Evolutionary conservation across 2,329 filamentous ascomycete species (phyloP).

Genomic region (Eutypa lata): DNA sequence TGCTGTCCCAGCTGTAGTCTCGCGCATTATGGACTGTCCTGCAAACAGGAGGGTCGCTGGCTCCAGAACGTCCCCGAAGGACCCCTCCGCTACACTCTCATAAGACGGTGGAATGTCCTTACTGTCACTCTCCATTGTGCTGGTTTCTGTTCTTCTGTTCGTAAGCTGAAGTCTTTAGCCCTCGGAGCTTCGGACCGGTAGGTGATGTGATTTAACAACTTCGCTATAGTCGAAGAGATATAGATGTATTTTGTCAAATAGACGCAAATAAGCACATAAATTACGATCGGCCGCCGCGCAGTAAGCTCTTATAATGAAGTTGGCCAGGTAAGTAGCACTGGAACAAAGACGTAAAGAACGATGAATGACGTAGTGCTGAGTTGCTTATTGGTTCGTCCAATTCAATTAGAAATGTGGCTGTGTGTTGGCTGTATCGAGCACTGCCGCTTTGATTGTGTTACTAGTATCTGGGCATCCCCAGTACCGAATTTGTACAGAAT

Average conservation of each 20-base stretch:
- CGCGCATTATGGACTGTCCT: conserved; percentile 1
- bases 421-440: not conserved
- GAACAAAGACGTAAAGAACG: no score
- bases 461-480: not conserved
- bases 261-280: no score
- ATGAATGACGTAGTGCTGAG: not conserved
- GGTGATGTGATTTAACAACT: not conserved
- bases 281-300: not conserved
- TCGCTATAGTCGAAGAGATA: no score
- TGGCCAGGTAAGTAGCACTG: no score
- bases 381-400: not conserved
- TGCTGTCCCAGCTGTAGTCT: not conserved
- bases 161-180: no score
- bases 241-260: no score
- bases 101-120: not conserved
- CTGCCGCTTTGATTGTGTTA: not conserved
- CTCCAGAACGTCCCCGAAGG: not conserved
- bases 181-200: no score
- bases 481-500: not conserved
- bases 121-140: not conserved
- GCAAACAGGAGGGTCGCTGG: conserved; percentile 1
- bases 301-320: not conserved
- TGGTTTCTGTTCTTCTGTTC: not conserved
- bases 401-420: not conserved
- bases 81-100: not conserved